Base-by-base conservation (phyloP, 1,139 yeast species). In the Nakaseomyces glabratus region DNA sequence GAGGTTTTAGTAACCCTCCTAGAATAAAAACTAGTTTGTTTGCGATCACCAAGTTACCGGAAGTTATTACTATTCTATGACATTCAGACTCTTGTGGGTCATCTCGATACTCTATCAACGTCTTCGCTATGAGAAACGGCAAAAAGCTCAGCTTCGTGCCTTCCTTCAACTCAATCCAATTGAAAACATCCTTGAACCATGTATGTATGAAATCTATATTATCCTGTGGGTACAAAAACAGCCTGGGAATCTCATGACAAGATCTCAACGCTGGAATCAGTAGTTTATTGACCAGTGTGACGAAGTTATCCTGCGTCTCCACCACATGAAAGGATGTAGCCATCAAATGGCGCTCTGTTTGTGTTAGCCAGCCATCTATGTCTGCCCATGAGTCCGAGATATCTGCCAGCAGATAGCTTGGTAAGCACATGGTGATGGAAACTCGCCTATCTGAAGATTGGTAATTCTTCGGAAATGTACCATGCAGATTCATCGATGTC, bases 141-240 rank as follows among this genome's bases (percentile, higher is more conserved):
- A 72, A 52, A 43, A 71, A 71, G 15, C 44, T 44, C 28, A 52
- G 33, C 28, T 53, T 48, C 4, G 61, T 63, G 2, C 75, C 77
- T 47, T 75, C 82, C 47, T 74, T 75, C 39, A 71, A 68, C 46
- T 73, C 79, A 18, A 74, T 54, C 82, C 82, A 75, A 42, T 71
- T 73, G 36, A 71, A 60, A 2, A 72, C 63, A 44, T 73, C 79
- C 36, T 66, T 60, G 9, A 72, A 71, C 81, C 81, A 74, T 35
- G 67, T 66, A n/a, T 50, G 42, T 10, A 61, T 44, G 32, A 57
- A 52, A 6, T 49, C 44, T 9, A 44, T 42, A 15, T 44, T 49
- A 15, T 49, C 39, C 3, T 39, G 39, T 4, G 64, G 51, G 10
- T 61, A 63, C 9, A 60, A 37, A 11, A 62, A 45, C 10, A 62